phyloP scores from a whole-genome alignment of 345 rosid species.

The Streptanthus diversifolius region DNA sequence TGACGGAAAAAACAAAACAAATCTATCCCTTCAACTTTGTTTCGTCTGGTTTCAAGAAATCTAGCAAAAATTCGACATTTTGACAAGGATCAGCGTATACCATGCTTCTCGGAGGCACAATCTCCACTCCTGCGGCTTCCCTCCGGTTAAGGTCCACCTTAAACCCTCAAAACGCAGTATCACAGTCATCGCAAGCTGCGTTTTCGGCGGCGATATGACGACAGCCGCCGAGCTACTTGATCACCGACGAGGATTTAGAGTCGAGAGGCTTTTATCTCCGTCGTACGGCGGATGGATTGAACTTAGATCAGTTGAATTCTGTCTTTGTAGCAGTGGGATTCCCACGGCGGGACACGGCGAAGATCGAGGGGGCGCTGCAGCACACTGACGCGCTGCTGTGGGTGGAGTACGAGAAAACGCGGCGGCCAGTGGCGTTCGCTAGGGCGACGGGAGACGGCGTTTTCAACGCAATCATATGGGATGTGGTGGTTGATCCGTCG shows the following conservation, averaged over 20 bases:
- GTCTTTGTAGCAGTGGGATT: conserved; percentile 86
- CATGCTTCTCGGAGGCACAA: conserved; percentile 59
- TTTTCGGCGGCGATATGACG: conserved; percentile 14
- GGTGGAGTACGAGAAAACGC: conserved; percentile 57
- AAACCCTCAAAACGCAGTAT: conserved; percentile 2
- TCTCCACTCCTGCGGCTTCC: conserved; percentile 47
- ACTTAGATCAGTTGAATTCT: conserved; percentile 69
- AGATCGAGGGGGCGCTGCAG: conserved; percentile 62
- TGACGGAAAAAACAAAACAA: not conserved
- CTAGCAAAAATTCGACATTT: not conserved
- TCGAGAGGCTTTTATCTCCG: conserved; percentile 74
- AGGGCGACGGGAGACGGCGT: conserved; percentile 90
- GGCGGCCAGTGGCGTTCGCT: conserved; percentile 79
- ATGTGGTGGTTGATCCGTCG: conserved; percentile 90
- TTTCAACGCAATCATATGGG: conserved; percentile 95
- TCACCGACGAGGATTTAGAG: conserved; percentile 61
- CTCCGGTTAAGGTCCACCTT: conserved; percentile 29
- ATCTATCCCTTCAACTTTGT: not conserved
- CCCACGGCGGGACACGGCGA: conserved; percentile 76
- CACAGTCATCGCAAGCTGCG: conserved; percentile 26
- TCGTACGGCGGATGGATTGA: conserved; percentile 51
- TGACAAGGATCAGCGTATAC: conserved; percentile 1
- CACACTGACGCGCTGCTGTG: conserved; percentile 70
- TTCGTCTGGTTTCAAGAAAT: not conserved
- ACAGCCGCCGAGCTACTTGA: conserved; percentile 40